A percentile compares a stretch with the other conserved stretches of the same genome.
These are phyloP conservation scores for Pistacia vera DNA, from an alignment of 345 rosid species.

Conservation along the genomic window DNA sequence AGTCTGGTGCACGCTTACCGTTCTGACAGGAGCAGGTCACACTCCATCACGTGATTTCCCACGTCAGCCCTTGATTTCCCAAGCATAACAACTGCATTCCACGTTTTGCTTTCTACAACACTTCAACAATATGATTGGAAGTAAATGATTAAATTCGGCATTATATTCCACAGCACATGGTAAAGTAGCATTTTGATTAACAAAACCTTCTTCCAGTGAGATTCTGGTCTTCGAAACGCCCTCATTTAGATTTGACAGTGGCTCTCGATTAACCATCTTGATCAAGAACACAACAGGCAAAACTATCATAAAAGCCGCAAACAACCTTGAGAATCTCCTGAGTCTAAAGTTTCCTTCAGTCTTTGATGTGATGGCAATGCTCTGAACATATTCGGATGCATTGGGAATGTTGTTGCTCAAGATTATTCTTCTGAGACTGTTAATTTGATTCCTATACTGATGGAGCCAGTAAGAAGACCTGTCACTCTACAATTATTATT, in stretches of 20 bases:
- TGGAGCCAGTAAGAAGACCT: neutral
- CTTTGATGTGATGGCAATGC: neutral
- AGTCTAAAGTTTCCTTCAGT: neutral
- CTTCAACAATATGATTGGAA: too few species aligned
- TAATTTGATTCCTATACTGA: neutral
- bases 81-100: too few species aligned
- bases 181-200: neutral
- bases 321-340: neutral
- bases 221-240: neutral
- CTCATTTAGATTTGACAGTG: neutral
- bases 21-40: too few species aligned
- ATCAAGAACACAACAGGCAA: neutral
- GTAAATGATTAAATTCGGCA: too few species aligned
- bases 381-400: neutral
- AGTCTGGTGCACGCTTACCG: too few species aligned
- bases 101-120: too few species aligned
- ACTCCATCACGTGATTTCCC: too few species aligned
- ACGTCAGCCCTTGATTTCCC: too few species aligned
- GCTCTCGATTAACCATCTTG: neutral
- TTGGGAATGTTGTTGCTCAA: too few species aligned
- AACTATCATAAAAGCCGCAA: neutral
- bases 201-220: neutral
- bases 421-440: too few species aligned
- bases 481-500: neutral
- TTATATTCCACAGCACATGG: neutral